Evolutionary conservation across 257 asterid species (phyloP).

Genomic region (Asclepias syriaca): DNA sequence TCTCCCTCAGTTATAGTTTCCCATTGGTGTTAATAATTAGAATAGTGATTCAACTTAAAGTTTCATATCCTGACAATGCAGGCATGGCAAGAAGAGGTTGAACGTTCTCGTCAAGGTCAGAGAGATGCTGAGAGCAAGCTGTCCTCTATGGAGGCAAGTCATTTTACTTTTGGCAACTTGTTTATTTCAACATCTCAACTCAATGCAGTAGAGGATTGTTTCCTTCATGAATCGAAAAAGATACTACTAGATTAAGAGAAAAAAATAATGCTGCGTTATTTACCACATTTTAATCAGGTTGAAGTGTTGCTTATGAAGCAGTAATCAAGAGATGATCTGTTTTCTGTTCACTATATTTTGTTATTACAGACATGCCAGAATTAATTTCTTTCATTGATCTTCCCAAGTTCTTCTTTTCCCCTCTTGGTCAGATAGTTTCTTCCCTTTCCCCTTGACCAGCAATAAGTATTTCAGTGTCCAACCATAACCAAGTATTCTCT

Average conservation of each 20-base stretch:
- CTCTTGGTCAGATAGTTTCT: neutral
- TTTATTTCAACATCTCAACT: neutral
- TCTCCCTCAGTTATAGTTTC: constrained; percentile 1
- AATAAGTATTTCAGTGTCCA: neutral
- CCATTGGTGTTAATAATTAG: neutral
- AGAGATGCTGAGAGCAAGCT: constrained; percentile 96
- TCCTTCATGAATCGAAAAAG: neutral
- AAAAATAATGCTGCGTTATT: neutral
- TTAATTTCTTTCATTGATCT: neutral
- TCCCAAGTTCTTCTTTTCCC: neutral
- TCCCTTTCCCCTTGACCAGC: neutral
- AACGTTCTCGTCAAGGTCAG: constrained; percentile 93
- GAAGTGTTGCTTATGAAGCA: constrained; percentile 1
- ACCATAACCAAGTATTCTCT: neutral
- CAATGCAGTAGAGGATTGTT: neutral
- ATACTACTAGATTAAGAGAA: neutral
- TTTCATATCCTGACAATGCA: constrained; percentile 55
- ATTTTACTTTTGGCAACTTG: constrained; percentile 10
- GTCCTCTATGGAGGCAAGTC: constrained; percentile 91
- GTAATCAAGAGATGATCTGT: neutral
- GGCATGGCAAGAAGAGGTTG: constrained; percentile 99
- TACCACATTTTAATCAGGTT: neutral
- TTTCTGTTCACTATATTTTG: neutral
- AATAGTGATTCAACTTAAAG: constrained; percentile 25
- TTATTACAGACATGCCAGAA: neutral